Evolutionary conservation across 345 rosid genomes (phyloP), one percentile per base, ranked within the genome.

Genomic region (Eucalyptus pumila): DNA sequence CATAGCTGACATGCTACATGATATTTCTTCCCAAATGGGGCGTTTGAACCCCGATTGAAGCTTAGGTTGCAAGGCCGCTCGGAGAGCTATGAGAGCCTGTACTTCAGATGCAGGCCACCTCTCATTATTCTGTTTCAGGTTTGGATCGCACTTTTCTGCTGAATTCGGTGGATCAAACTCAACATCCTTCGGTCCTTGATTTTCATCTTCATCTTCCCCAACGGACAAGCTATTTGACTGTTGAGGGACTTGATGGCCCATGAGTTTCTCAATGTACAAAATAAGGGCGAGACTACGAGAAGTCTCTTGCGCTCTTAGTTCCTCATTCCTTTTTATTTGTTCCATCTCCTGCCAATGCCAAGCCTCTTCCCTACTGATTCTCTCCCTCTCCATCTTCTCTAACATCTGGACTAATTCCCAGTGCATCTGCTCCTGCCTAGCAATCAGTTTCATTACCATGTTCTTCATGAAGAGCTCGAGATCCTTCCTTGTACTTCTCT

Each of bases 61-160:
- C 90, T 94, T 91, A 34, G 94, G 92, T 27, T 95, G 96, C 87
- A 92, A 80, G 62, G 92, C 89, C 54, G 94, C 92, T 90, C 96
- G 92, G 19, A 94, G 89, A 91, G 86, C 92, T 91, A 97, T 93
- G 89, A 96, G 96, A 15, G 95, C 93, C 88, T 94, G 95, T 81
- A 93, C 96, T 93, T 97, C 99, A 88, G 94, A 93, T 32, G 91
- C 96, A 30, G 96, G 95, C 99, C 99, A 96, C 91, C 96, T 95
- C 91, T 87, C 91, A 60, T 92, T 93, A 69, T 88, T 91, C 50
- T 87, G 56, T 89, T 91, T 90, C 56, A 44, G 52, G 83, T 34
- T 67, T 37, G 47, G 47, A 76, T 40, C 12, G 5, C 47, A 76
- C 83, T 40, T 76, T 40, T 40, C 42, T 19, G 83, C 83, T 2